Evolutionary conservation across 169 alveolate genomes (phyloP), one percentile per base, ranked within the genome.

Genomic region (Plasmodium malariae): DNA sequence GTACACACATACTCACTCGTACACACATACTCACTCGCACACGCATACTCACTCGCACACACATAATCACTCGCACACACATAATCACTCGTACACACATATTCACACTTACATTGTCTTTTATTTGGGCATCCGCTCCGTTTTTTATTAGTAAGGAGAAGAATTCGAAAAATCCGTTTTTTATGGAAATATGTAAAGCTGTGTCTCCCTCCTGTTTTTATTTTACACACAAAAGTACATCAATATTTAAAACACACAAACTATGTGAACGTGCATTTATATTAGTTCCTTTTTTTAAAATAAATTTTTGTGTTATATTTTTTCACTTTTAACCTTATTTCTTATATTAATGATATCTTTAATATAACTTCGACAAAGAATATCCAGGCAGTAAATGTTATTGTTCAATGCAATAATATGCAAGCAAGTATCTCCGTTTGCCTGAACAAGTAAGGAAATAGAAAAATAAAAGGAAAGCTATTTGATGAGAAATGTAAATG

Each of bases 171-270:
- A 83, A 83, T n/a, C 91, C 91, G 49, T 83, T 83, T 83, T 83
- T 83, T 30, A 83, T 83, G 34, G 78, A 28, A 9, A 83, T 67
- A 37, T 83, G 91, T 40, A 83, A 40, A 48, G 91, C 91, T 3
- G 91, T 83, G 28, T 83, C 91, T 28, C 91, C 91, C 17, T 83
- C 73, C 91, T 83, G 62, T 43, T n/a, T n/a, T n/a, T 54, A 60
- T 43, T 11, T 67, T 32, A 11, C 21, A 43, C 14, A 69, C 28
- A 69, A 45, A 24, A 45, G 43, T 9, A 24, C 3, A 69, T 17
- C 4, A 3, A 67, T 19, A 14, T 19, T 11, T 32, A 7, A 32
- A 34, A 21, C 9, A 54, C 19, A 55, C 32, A 73, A 19, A 67
- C 26, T 40, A 14, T 19, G 34, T 60, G 40, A 19, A 28, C 7